phyloP scores from a whole-genome alignment of 106 monocot genomes.

The Apostasia ramifera region DNA sequence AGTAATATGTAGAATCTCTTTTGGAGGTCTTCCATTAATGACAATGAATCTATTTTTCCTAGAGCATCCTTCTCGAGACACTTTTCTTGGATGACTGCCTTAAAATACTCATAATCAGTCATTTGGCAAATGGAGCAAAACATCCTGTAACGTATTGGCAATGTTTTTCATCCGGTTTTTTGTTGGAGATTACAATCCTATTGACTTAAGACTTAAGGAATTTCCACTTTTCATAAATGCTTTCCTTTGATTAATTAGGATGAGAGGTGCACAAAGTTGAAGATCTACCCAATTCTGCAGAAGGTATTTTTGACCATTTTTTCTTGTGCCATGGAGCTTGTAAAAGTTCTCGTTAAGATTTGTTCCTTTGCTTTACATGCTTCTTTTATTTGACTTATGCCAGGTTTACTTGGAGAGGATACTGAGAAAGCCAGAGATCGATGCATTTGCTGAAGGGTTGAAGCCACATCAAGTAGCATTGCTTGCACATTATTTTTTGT shows the following conservation, averaged over 20 bases:
- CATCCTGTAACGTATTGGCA: too few relatives aligned
- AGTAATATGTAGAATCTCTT: too few relatives aligned
- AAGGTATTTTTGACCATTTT: conserved; percentile 37
- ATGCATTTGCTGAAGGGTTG: conserved; percentile 98
- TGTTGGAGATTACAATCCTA: too few relatives aligned
- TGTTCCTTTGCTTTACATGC: not conserved
- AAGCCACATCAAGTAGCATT: conserved; percentile 72
- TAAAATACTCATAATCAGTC: too few relatives aligned
- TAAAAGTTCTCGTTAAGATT: not conserved
- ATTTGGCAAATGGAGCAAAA: too few relatives aligned
- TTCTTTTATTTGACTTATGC: not conserved
- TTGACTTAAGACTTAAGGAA: too few relatives aligned
- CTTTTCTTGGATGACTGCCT: too few relatives aligned
- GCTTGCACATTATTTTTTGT: conserved; percentile 1
- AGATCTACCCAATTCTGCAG: conserved; percentile 95
- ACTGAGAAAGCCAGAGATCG: conserved; percentile 92
- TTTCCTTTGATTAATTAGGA: conserved; percentile 42
- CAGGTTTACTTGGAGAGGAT: conserved; percentile 97
- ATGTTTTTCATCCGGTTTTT: too few relatives aligned
- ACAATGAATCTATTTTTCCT: too few relatives aligned
- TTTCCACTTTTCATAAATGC: not conserved
- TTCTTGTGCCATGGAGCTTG: not conserved
- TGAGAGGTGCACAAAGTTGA: conserved; percentile 96
- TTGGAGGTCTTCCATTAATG: too few relatives aligned
- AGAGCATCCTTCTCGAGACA: too few relatives aligned